Conservation (phyloP, 257 asterid genomes). For the Catharanthus roseus region DNA sequence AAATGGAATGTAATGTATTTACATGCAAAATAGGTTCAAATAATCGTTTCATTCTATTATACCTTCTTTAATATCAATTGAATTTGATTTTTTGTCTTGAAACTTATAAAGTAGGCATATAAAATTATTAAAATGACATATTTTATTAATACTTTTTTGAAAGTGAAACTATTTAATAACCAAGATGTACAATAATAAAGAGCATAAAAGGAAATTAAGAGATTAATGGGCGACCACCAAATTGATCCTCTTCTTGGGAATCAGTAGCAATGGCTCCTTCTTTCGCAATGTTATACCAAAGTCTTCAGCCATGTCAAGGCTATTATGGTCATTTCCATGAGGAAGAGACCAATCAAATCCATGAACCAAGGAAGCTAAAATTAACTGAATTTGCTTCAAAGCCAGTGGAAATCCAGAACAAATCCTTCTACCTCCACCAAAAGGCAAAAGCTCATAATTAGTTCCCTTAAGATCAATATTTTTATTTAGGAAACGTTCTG, state of each 20-base stretch:
- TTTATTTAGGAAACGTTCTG: not conserved
- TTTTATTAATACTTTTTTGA: too few relatives aligned
- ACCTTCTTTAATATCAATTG: too few relatives aligned
- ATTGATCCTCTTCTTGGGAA: not conserved
- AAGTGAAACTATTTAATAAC: too few relatives aligned
- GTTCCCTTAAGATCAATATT: not conserved
- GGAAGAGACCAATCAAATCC: constrained; percentile 4
- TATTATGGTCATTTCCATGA: not conserved
- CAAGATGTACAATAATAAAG: too few relatives aligned
- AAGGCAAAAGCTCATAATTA: constrained; percentile 9
- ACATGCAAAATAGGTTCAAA: too few relatives aligned
- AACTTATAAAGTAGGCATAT: too few relatives aligned
- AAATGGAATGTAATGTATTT: too few relatives aligned
- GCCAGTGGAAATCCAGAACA: not conserved
- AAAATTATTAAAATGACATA: too few relatives aligned
- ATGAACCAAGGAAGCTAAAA: not conserved
- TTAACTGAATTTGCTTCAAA: not conserved
- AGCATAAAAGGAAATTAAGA: too few relatives aligned
- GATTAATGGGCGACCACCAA: too few relatives aligned
- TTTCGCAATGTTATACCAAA: not conserved
- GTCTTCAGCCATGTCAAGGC: not conserved
- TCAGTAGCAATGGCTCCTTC: not conserved
- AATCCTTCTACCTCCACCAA: constrained; percentile 5
- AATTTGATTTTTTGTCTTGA: too few relatives aligned
- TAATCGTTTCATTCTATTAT: too few relatives aligned